Base-by-base conservation (phyloP, 768 basidiomycete genomes). In the Rhodotorula graminis region DNA sequence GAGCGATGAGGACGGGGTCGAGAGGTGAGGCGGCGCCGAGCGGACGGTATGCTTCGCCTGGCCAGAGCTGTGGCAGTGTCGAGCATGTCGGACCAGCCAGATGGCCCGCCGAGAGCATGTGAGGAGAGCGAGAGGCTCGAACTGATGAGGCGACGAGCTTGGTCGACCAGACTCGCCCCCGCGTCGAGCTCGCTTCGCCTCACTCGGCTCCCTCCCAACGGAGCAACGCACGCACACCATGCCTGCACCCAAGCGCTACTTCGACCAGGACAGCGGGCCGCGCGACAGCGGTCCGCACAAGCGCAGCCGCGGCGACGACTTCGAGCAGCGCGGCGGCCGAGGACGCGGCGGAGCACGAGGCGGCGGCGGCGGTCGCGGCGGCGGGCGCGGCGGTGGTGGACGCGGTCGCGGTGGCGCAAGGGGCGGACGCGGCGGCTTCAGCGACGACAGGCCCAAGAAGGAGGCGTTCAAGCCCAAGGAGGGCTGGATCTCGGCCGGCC, bases 401-500 rank as follows among this genome's bases (percentile, higher is more conserved):
- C 57, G 67, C 52, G 66, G 72, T 33, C 55, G 72, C 0, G 61
- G 71, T 9, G 40, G 60, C 9, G 64, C 61, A 12, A 21, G 69
- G 14, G 67, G 67, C 14, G 66, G 64, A 8, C 49, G 69, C 9
- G 52, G 59, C 18, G 16, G 42, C 40, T 29, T 56, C 37, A 44
- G 42, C 31, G 50, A 63, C 37, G 71, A 72, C 23, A n/a, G 74
- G 53, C 60, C 60, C 18, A 50, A 67, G 62, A 76, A 76, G 69
- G 68, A 76, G 55, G 49, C 57, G 25, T 76, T 76, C 65, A 76
- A 76, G 70, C 67, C 74, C 3, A 76, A 76, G 65, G 55, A 66
- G 25, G 74, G 74, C 2, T 76, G 72, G 65, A 76, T 76, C 37
- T 65, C 74, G 0, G 65, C 63, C 0, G 74, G 74, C 8, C 60